phyloP scores from a whole-genome alignment of 139 green algal species.

The Desmodesmus armatus region DNA sequence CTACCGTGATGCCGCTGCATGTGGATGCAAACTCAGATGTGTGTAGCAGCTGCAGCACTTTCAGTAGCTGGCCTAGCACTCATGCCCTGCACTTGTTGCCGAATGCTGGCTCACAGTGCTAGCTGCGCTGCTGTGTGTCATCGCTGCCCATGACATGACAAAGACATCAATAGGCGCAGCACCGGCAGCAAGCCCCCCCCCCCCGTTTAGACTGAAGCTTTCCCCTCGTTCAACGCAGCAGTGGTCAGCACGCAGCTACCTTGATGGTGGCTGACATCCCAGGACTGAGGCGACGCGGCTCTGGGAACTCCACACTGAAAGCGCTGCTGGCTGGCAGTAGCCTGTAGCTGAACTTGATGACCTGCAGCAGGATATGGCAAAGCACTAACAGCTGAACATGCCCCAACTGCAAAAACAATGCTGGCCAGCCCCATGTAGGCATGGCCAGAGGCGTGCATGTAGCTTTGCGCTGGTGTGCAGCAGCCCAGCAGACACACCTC shows the following conservation, averaged over 20 bases:
- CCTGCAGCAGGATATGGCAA: slow-evolving; percentile 36
- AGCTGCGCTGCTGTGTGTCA: not conserved
- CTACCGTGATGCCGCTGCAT: not conserved
- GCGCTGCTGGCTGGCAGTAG: slow-evolving; percentile 69
- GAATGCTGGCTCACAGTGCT: not conserved
- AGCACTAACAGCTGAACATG: not conserved
- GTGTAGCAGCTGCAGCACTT: not conserved
- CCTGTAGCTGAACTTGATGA: slow-evolving; percentile 70
- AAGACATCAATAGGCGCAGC: too few relatives aligned
- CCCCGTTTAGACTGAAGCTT: too few relatives aligned
- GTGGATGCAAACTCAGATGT: not conserved
- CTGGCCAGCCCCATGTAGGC: not conserved
- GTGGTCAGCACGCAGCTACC: slow-evolving; percentile 57
- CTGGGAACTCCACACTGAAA: slow-evolving; percentile 84
- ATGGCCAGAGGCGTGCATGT: not conserved
- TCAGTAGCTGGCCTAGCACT: not conserved
- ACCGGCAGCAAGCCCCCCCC: too few relatives aligned
- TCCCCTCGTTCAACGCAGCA: too few relatives aligned
- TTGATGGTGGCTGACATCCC: slow-evolving; percentile 74
- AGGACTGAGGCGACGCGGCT: slow-evolving; percentile 71
- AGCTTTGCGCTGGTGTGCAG: not conserved
- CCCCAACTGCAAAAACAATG: not conserved
- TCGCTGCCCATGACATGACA: too few relatives aligned
- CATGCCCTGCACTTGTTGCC: not conserved
- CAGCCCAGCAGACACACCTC: too few relatives aligned